Percentiles rank a stretch among this genome's conserved stretches.
Evolutionary conservation across 2,329 filamentous ascomycete species (phyloP).

Genomic region (Beauveria brongniartii): DNA sequence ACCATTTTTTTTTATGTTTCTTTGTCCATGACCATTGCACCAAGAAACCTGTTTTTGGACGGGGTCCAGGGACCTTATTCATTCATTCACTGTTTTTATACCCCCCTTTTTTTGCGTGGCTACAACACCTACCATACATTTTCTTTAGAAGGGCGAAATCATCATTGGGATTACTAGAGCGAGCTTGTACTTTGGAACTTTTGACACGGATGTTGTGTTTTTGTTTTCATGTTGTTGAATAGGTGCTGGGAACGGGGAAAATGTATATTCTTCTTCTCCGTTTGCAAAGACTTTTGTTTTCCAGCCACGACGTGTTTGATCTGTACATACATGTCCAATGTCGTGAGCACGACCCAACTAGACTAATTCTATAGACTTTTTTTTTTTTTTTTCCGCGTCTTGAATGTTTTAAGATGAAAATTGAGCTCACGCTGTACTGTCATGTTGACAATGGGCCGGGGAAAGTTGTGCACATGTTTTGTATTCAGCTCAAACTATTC

Average conservation of each 20-base stretch:
- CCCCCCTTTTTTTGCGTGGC: not conserved
- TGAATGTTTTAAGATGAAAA: not conserved
- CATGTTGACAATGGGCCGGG: too few species aligned
- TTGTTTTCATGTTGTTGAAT: not conserved
- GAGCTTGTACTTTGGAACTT: not conserved
- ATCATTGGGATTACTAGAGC: conserved; percentile 1
- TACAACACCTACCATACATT: not conserved
- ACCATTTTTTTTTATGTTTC: not conserved
- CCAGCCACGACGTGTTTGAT: not conserved
- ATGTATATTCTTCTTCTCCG: not conserved
- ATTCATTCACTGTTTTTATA: not conserved
- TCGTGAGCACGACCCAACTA: not conserved
- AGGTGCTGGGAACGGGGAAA: not conserved
- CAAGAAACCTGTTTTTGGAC: not conserved
- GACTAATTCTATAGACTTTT: not conserved
- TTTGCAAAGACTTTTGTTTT: not conserved
- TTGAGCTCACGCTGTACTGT: too few species aligned
- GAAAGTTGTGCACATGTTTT: too few species aligned
- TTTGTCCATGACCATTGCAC: not conserved
- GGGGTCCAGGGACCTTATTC: too few species aligned
- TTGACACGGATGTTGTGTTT: not conserved
- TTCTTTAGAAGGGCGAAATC: not conserved
- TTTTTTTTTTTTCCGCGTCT: not conserved
- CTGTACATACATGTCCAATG: not conserved
- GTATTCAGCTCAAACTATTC: too few species aligned